Evolutionary conservation across 176 grass and related monocot species (phyloP).

Genomic region (Miscanthus lutarioriparius): DNA sequence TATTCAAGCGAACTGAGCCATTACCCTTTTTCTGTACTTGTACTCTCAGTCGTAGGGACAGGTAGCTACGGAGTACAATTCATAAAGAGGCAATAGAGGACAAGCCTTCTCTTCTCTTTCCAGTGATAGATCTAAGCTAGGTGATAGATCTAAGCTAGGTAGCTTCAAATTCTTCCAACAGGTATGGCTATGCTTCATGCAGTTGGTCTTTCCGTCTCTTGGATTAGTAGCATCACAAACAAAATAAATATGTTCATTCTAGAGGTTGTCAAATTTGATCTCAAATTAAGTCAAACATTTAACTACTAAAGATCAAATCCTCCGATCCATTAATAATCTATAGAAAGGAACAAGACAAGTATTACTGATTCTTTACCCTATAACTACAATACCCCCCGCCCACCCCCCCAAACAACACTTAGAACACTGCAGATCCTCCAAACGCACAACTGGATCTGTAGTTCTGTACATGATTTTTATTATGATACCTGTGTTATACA

Average conservation of each 20-base stretch:
- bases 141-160: constrained; percentile 4
- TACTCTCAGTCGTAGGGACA: neutral
- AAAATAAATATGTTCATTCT: neutral
- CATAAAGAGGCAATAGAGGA: too few species aligned
- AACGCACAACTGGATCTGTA: constrained; percentile 40
- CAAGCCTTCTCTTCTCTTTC: constrained; percentile 11
- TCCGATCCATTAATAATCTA: neutral
- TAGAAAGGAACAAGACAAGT: too few species aligned
- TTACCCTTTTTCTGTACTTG: neutral
- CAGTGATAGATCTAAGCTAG: too few species aligned
- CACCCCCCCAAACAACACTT: constrained; percentile 23
- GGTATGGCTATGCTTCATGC: too few species aligned
- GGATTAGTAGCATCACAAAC: neutral
- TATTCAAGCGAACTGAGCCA: neutral
- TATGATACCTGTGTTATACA: constrained; percentile 33
- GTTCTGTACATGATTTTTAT: constrained; percentile 43
- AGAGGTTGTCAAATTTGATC: neutral
- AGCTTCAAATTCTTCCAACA: constrained; percentile 2
- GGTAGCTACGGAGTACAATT: neutral
- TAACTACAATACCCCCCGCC: neutral
- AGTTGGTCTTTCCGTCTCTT: neutral
- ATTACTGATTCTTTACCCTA: constrained; percentile 23
- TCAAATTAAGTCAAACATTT: neutral
- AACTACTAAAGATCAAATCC: neutral
- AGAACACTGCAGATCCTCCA: constrained; percentile 26